Conservation (phyloP, 2,329 filamentous ascomycete genomes). For the Xylariaceae sp. region DNA sequence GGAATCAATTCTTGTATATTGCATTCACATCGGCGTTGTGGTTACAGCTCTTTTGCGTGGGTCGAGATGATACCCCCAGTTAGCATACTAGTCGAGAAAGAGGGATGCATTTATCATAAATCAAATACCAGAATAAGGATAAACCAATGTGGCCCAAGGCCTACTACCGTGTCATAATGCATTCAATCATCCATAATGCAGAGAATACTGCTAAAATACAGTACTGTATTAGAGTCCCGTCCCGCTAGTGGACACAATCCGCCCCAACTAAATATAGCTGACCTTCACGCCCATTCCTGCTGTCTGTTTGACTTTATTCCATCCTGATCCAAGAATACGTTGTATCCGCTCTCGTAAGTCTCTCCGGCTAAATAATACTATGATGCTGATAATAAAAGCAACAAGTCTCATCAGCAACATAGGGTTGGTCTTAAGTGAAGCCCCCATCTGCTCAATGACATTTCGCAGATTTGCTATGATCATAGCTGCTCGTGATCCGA, state of each 20-base stretch:
- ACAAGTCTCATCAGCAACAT: constrained; percentile 66
- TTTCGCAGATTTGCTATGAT: constrained; percentile 59
- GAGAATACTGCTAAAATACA: constrained; percentile 29
- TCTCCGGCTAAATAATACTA: constrained; percentile 76
- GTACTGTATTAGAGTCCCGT: constrained; percentile 21
- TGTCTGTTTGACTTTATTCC: constrained; percentile 82
- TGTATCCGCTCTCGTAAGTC: constrained; percentile 77
- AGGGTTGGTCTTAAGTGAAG: constrained; percentile 61
- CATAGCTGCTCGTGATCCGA: constrained; percentile 57
- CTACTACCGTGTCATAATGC: constrained; percentile 23
- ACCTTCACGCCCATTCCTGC: constrained; percentile 98
- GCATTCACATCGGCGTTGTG: constrained; percentile 36
- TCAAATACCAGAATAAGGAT: background rate
- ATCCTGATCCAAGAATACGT: constrained; percentile 70
- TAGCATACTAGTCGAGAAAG: constrained; percentile 3
- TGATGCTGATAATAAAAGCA: constrained; percentile 78
- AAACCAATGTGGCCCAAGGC: background rate
- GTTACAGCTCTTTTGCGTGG: constrained; percentile 24
- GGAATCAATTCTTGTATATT: constrained; percentile 15
- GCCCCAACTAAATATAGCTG: constrained; percentile 76
- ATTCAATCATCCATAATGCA: constrained; percentile 35
- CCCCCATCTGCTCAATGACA: constrained; percentile 57
- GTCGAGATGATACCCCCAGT: constrained; percentile 28
- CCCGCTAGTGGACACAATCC: background rate
- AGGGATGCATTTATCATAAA: background rate